Conservation (phyloP, 805 yeast species). For the Phaffomyces opuntiae region DNA sequence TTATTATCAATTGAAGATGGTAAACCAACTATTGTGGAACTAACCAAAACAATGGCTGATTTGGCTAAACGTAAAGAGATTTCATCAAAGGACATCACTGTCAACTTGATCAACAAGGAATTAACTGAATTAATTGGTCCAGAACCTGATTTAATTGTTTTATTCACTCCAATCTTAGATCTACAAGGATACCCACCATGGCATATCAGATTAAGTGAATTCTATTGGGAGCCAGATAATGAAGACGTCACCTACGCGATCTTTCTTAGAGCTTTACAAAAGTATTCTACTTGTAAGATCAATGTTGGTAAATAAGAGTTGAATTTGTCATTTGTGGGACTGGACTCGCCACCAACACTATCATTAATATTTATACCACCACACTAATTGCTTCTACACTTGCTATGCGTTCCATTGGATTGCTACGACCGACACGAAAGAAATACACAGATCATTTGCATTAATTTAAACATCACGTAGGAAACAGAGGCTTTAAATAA, state of each 20-base stretch:
- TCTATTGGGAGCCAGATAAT: slow-evolving; percentile 88
- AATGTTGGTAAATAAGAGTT: slow-evolving; percentile 70
- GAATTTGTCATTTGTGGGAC: not conserved
- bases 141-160: slow-evolving; percentile 87
- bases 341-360: too few species aligned
- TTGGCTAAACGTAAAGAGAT: slow-evolving; percentile 57
- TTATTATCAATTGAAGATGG: slow-evolving; percentile 78
- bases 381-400: not conserved
- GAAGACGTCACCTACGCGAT: slow-evolving; percentile 75
- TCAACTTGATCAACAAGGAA: slow-evolving; percentile 70
- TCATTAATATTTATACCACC: not conserved
- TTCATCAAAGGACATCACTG: slow-evolving; percentile 57
- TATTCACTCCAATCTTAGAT: slow-evolving; percentile 83
- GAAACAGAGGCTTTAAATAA: too few species aligned
- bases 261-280: slow-evolving; percentile 69
- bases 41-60: slow-evolving; percentile 81
- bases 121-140: slow-evolving; percentile 68
- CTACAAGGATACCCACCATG: slow-evolving; percentile 97
- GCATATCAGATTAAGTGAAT: slow-evolving; percentile 88
- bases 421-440: slow-evolving; percentile 4
- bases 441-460: too few species aligned
- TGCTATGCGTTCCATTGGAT: not conserved
- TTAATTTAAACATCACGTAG: not conserved
- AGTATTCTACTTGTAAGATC: slow-evolving; percentile 72
- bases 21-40: slow-evolving; percentile 79